Evolutionary conservation across 2,329 filamentous ascomycete genomes (phyloP).

Genomic region (Fusarium metavorans): DNA sequence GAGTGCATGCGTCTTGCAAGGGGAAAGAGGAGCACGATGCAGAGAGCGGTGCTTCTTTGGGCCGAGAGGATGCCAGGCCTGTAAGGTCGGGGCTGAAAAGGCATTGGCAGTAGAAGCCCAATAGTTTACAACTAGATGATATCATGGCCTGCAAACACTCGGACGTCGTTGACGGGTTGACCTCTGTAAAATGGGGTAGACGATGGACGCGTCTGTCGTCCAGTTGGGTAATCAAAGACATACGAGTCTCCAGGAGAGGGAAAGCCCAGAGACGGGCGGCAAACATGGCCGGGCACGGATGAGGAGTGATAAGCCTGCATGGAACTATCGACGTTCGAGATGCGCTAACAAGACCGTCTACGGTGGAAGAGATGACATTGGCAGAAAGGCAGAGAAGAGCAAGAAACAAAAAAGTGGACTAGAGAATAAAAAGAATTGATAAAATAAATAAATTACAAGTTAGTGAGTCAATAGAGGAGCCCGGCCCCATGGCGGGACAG

Average conservation of each 20-base stretch:
- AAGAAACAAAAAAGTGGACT: constrained; percentile 14
- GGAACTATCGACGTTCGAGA: constrained; percentile 20
- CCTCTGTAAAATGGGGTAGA: not conserved
- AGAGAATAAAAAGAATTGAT: not conserved
- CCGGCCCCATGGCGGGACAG: not conserved
- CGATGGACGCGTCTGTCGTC: not conserved
- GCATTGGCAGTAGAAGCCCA: not conserved
- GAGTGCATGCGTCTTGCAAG: not conserved
- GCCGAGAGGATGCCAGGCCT: not conserved
- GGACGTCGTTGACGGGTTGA: not conserved
- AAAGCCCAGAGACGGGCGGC: not conserved
- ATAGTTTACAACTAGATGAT: not conserved
- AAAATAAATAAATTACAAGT: not conserved
- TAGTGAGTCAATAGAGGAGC: not conserved
- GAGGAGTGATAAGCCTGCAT: constrained; percentile 26
- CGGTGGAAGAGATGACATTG: constrained; percentile 16
- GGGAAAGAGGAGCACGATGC: not conserved
- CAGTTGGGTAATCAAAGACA: not conserved
- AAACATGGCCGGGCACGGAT: constrained; percentile 2
- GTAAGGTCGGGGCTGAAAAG: not conserved
- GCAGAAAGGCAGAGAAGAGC: not conserved
- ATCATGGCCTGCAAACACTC: not conserved
- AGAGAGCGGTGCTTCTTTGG: not conserved
- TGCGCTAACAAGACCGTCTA: constrained; percentile 24
- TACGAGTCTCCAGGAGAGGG: not conserved